Percentiles rank a stretch among this genome's conserved stretches.
phyloP scores from a whole-genome alignment of 805 yeast species.

The Vanderwaltozyma tropicalis region DNA sequence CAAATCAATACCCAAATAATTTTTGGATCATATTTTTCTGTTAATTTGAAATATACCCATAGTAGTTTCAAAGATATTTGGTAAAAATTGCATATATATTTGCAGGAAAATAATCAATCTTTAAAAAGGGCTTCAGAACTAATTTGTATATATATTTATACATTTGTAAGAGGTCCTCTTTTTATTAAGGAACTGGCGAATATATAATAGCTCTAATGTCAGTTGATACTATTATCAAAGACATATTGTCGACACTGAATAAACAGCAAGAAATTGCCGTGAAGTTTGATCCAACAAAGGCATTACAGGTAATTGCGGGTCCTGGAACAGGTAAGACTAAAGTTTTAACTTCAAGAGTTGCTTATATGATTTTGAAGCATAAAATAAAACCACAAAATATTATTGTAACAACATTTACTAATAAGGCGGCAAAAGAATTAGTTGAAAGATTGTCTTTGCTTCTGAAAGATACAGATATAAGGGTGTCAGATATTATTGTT shows the following conservation, averaged over 20 bases:
- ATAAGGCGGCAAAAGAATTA: constrained; percentile 87
- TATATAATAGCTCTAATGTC: too few species aligned
- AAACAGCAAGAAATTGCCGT: constrained; percentile 38
- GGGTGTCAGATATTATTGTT: constrained; percentile 41
- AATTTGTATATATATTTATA: too few species aligned
- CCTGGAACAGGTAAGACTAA: constrained; percentile 76
- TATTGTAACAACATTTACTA: constrained; percentile 86
- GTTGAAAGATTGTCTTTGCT: constrained; percentile 42
- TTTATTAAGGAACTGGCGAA: too few species aligned
- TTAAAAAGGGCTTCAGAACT: too few species aligned
- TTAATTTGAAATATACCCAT: too few species aligned
- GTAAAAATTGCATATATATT: too few species aligned
- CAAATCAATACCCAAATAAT: too few species aligned
- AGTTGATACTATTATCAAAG: neutral
- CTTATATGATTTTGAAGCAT: constrained; percentile 46
- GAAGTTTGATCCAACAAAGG: constrained; percentile 30
- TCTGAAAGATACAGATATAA: constrained; percentile 26
- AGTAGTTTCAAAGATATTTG: too few species aligned
- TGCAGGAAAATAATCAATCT: too few species aligned
- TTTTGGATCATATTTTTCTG: too few species aligned
- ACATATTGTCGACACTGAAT: constrained; percentile 21
- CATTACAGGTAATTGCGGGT: constrained; percentile 48
- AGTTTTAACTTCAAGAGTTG: constrained; percentile 71
- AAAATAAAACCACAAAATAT: constrained; percentile 50
- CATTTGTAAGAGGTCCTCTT: too few species aligned